Base-by-base conservation (phyloP, 2,329 filamentous ascomycete genomes). In the Colletotrichum sp. region DNA sequence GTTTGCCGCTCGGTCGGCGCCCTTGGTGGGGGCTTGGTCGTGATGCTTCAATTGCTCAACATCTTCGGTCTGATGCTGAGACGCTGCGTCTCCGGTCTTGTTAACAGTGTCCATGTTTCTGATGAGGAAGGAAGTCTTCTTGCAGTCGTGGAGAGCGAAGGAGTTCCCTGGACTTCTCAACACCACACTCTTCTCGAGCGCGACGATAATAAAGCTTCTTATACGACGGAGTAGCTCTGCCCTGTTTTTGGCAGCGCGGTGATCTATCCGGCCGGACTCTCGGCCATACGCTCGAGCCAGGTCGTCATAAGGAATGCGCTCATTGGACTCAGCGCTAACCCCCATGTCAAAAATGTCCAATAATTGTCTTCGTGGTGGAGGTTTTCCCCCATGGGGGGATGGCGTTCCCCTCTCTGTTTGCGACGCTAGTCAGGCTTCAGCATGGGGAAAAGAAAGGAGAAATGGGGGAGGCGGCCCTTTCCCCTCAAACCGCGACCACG, bases 21-120 rank as follows among this genome's bases (percentile, higher is more conserved):
- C 75, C 36, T 22, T 72, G 64, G 43, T 58, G n/a, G 25, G 36
- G 68, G 32, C 71, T n/a, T 60, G 55, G 5, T 68, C 55, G 6
- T 66, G 67, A 16, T 75, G 66, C 75, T 71, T 70, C n/a, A 76
- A 16, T 27, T 72, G 67, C 16, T 77, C 72, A n/a, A 72, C 64
- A 43, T 75, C 64, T 9, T 76, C 75, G 25, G 25, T 65, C n/a
- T 60, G 65, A 18, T 66, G 64, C 48, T 77, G 75, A 27, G 72
- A 69, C 43, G 60, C 25, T 13, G 55, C n/a, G 36, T 67, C 68
- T 32, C 52, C 75, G 4, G 65, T 25, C 65, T 77, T 77, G 0
- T 32, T 43, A 16, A 56, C 69, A 28, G 65, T 32, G n/a, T 68
- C 36, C 75, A 77, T 77, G 32, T 18, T 25, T 18, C 12, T 28